Evolutionary conservation across 805 yeast species (phyloP).

Genomic region (Myxozyma lipomycoides): DNA sequence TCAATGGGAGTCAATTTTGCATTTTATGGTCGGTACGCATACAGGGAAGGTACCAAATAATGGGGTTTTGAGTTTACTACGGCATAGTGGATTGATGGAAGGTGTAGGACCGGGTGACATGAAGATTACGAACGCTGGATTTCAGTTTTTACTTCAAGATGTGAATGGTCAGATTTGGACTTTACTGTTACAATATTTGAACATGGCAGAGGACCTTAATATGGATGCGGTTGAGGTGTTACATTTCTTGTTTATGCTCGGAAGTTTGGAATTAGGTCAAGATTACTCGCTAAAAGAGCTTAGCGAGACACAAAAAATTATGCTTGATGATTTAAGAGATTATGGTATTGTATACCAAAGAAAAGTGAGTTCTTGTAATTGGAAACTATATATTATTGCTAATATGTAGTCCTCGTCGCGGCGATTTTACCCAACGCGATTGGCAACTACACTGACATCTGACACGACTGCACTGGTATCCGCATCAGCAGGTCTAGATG

Average conservation of each 20-base stretch:
- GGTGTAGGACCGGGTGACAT: conserved; percentile 40
- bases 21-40: conserved; percentile 96
- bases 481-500: conserved; percentile 72
- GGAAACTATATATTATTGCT: neutral
- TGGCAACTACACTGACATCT: conserved; percentile 85
- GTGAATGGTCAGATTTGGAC: conserved; percentile 95
- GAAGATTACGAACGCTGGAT: conserved; percentile 83
- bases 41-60: conserved; percentile 63
- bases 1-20: conserved; percentile 93
- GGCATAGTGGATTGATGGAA: conserved; percentile 86
- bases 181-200: conserved; percentile 75
- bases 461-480: conserved; percentile 69
- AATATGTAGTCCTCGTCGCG: conserved; percentile 43
- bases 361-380: conserved; percentile 29
- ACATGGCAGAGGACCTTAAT: conserved; percentile 73
- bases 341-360: conserved; percentile 82
- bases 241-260: conserved; percentile 88
- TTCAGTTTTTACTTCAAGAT: conserved; percentile 89
- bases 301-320: conserved; percentile 72
- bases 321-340: conserved; percentile 86
- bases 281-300: conserved; percentile 70
- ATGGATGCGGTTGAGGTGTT: conserved; percentile 96
- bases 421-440: conserved; percentile 81
- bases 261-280: conserved; percentile 85
- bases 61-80: conserved; percentile 73